A percentile compares a stretch with the other conserved stretches of the same genome.
phyloP scores from a whole-genome alignment of 2,329 filamentous ascomycete genomes.

The Microsporum ferrugineum region DNA sequence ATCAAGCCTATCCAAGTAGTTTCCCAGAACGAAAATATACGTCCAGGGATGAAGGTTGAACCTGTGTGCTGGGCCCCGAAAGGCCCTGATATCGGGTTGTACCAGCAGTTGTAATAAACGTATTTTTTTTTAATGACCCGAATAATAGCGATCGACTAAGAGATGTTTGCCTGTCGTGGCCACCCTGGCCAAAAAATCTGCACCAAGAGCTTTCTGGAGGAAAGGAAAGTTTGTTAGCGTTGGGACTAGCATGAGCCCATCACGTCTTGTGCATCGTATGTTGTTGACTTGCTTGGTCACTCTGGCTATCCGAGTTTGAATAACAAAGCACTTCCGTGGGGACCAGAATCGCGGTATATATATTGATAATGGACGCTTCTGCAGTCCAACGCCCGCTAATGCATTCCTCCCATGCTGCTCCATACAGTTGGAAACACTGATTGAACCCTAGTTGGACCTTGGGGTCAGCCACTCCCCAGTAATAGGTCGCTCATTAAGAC shows the following conservation, averaged over 20 bases:
- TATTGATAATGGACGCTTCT: not conserved
- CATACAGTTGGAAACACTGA: not conserved
- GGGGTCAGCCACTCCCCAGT: not conserved
- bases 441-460: not conserved
- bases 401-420: constrained; percentile 1
- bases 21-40: not conserved
- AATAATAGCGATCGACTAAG: not conserved
- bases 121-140: not conserved
- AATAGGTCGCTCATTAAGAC: not conserved
- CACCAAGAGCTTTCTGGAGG: not conserved
- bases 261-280: not conserved
- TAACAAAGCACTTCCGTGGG: not conserved
- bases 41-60: constrained; percentile 5
- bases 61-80: not conserved
- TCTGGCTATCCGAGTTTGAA: not conserved
- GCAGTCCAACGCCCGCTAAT: constrained; percentile 1
- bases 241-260: not conserved
- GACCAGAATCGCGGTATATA: not conserved
- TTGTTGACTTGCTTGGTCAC: not conserved
- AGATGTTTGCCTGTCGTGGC: not conserved
- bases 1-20: not conserved
- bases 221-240: constrained; percentile 1
- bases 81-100: not conserved
- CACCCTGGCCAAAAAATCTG: not conserved
- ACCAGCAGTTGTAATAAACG: not conserved